Evolutionary conservation across 495 filamentous ascomycete species (phyloP).

Genomic region (Xylaria acuta): DNA sequence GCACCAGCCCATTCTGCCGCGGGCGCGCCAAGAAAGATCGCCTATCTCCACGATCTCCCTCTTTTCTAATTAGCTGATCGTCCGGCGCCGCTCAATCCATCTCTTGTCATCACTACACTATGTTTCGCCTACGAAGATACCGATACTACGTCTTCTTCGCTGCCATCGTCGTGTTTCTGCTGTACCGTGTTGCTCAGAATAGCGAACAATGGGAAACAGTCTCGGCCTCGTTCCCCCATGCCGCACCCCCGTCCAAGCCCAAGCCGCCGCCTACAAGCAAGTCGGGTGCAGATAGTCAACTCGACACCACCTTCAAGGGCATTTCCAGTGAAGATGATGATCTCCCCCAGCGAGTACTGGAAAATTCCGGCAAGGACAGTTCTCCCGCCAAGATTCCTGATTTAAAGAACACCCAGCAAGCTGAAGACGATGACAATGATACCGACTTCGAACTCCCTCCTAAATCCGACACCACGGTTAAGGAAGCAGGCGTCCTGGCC

Average conservation of each 20-base stretch:
- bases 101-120: constrained; percentile 53
- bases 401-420: constrained; percentile 41
- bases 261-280: constrained; percentile 29
- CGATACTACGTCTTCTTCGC: constrained; percentile 76
- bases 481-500: constrained; percentile 42
- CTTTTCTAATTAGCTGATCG: constrained; percentile 9
- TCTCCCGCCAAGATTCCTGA: constrained; percentile 40
- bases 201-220: constrained; percentile 53
- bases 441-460: constrained; percentile 24
- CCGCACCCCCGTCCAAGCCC: constrained; percentile 33
- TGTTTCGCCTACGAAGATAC: constrained; percentile 81
- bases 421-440: constrained; percentile 28
- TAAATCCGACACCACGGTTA: background rate
- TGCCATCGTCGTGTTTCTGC: constrained; percentile 64
- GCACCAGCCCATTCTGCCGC: background rate
- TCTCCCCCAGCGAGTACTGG: constrained; percentile 18
- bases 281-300: constrained; percentile 26
- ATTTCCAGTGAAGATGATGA: constrained; percentile 31
- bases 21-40: constrained; percentile 6
- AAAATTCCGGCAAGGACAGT: constrained; percentile 31
- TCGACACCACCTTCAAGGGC: constrained; percentile 23
- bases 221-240: constrained; percentile 36
- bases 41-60: constrained; percentile 3
- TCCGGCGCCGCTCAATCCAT: constrained; percentile 16
- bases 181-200: constrained; percentile 68